Evolutionary conservation across 495 filamentous ascomycete species (phyloP).

Genomic region (Penicilliopsis zonata): DNA sequence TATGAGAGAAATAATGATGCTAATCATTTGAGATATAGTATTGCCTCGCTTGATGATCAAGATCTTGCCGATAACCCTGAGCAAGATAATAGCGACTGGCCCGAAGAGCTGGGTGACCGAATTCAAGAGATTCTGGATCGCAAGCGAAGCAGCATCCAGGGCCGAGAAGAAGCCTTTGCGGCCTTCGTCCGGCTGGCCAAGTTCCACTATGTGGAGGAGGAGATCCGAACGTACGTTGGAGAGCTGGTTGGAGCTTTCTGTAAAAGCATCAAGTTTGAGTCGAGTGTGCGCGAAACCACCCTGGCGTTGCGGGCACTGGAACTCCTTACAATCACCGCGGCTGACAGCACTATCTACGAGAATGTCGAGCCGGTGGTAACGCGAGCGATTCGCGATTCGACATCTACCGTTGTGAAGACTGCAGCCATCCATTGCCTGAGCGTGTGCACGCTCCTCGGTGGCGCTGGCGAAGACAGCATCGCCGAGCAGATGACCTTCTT

Average conservation of each 20-base stretch:
- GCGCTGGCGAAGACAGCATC: slow-evolving; percentile 56
- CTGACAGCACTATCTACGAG: slow-evolving; percentile 60
- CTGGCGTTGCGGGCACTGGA: slow-evolving; percentile 64
- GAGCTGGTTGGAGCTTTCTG: slow-evolving; percentile 54
- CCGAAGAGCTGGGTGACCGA: slow-evolving; percentile 53
- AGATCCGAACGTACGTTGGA: slow-evolving; percentile 44
- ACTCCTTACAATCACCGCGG: slow-evolving; percentile 61
- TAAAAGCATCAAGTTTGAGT: slow-evolving; percentile 59
- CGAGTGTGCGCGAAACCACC: slow-evolving; percentile 60
- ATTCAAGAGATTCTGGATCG: slow-evolving; percentile 75
- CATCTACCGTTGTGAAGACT: slow-evolving; percentile 51
- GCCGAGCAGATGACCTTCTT: slow-evolving; percentile 73
- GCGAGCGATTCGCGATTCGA: slow-evolving; percentile 55
- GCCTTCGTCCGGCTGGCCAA: slow-evolving; percentile 63
- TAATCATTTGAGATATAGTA: slow-evolving; percentile 13
- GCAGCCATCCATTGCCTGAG: slow-evolving; percentile 66
- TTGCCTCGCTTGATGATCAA: slow-evolving; percentile 49
- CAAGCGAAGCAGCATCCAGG: slow-evolving; percentile 72
- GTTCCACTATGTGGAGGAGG: slow-evolving; percentile 57
- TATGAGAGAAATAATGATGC: slow-evolving; percentile 2
- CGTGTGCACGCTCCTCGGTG: slow-evolving; percentile 64
- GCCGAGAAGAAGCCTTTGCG: slow-evolving; percentile 60
- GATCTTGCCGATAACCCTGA: slow-evolving; percentile 46
- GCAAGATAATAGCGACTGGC: slow-evolving; percentile 46
- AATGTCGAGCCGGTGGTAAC: slow-evolving; percentile 52